Evolutionary conservation across 164 flowering plant genomes (phyloP).

Genomic region (Liriodendron chinense): DNA sequence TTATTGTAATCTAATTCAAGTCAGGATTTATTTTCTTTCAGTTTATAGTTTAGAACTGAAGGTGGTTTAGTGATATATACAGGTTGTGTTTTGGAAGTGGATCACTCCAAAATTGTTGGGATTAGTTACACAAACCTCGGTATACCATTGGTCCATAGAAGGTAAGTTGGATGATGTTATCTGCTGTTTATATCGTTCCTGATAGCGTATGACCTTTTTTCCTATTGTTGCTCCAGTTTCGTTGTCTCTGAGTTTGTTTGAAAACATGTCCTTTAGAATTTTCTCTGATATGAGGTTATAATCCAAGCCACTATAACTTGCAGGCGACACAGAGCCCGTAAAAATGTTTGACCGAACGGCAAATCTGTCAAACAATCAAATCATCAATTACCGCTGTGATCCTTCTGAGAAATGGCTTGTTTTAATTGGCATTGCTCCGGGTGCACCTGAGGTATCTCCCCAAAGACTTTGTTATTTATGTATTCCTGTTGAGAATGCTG

Average conservation of each 20-base stretch:
- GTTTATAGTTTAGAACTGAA: neutral
- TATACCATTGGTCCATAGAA: conserved; percentile 98
- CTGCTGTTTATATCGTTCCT: neutral
- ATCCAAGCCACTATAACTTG: conserved; percentile 6
- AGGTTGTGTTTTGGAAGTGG: conserved; percentile 99
- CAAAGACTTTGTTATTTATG: conserved; percentile 17
- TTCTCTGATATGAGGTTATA: neutral
- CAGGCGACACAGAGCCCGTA: conserved; percentile 92
- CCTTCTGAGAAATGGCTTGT: conserved; percentile 98
- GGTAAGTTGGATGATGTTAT: conserved; percentile 33
- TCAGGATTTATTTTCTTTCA: neutral
- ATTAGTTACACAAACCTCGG: conserved; percentile 88
- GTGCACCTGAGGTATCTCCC: conserved; percentile 68
- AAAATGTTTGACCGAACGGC: conserved; percentile 97
- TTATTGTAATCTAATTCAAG: neutral
- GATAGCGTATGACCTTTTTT: neutral
- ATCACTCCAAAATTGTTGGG: conserved; percentile 85
- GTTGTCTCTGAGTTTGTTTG: neutral
- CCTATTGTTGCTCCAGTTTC: no score
- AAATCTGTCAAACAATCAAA: conserved; percentile 84
- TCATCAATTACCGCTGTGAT: conserved; percentile 89
- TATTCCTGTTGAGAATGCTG: neutral
- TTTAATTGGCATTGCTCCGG: conserved; percentile 97
- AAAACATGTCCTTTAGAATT: neutral
- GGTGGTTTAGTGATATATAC: neutral